phyloP scores from a whole-genome alignment of 371 early-diverging fungal genomes.

The Apophysomyces sp. region DNA sequence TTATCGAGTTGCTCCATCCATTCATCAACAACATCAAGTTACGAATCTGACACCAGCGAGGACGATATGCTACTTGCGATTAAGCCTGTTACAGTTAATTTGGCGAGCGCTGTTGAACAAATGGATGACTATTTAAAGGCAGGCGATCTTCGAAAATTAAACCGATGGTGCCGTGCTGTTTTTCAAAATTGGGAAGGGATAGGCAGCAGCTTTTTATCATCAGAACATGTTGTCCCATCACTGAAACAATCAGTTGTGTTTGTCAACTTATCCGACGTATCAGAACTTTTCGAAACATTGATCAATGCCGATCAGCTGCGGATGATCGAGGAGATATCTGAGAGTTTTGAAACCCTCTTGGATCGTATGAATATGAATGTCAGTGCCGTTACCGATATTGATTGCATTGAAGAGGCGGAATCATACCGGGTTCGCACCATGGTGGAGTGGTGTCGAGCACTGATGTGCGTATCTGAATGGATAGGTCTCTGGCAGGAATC shows the following conservation, averaged over 20 bases:
- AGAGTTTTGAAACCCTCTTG: constrained; percentile 41
- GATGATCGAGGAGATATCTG: constrained; percentile 26
- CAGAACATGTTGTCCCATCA: background rate
- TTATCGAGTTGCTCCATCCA: background rate
- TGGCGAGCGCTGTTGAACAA: constrained; percentile 18
- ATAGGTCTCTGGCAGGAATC: constrained; percentile 6
- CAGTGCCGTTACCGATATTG: constrained; percentile 9
- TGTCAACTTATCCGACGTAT: constrained; percentile 1
- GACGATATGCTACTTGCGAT: constrained; percentile 32
- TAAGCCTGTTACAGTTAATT: constrained; percentile 20
- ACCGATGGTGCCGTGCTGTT: constrained; percentile 33
- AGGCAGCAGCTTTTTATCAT: constrained; percentile 34
- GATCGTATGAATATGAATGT: constrained; percentile 41
- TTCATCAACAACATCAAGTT: background rate
- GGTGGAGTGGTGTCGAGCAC: constrained; percentile 39
- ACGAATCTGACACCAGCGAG: constrained; percentile 17
- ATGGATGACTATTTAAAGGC: constrained; percentile 6
- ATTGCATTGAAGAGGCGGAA: constrained; percentile 14
- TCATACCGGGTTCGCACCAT: constrained; percentile 15
- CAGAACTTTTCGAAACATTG: constrained; percentile 6
- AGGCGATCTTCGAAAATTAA: constrained; percentile 3
- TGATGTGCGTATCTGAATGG: constrained; percentile 36
- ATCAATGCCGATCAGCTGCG: constrained; percentile 5
- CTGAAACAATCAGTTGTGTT: background rate
- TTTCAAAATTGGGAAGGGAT: constrained; percentile 53